A percentile compares a stretch with the other conserved stretches of the same genome.
phyloP scores from a whole-genome alignment of 345 rosid species.

The Melaleuca quinquenervia region DNA sequence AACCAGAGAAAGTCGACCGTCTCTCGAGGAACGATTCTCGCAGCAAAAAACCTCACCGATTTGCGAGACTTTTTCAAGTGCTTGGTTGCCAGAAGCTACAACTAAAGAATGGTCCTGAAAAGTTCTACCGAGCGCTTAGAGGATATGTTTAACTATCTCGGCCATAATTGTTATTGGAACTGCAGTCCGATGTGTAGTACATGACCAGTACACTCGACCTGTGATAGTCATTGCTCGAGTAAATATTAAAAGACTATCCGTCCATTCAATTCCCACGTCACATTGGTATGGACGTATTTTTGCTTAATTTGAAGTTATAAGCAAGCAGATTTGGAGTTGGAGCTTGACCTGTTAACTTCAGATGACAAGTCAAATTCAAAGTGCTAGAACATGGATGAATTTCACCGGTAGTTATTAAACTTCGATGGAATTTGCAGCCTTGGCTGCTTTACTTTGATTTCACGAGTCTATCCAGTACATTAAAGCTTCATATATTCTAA shows the following conservation, averaged over 20 bases:
- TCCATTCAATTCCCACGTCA: background rate
- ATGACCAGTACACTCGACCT: background rate
- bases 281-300: background rate
- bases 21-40: fast-evolving
- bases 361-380: background rate
- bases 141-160: no score
- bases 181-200: no score
- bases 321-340: background rate
- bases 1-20: background rate
- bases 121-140: background rate
- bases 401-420: background rate
- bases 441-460: background rate
- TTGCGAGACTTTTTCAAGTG: fast-evolving
- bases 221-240: background rate
- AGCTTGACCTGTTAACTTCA: background rate
- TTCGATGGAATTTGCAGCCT: background rate
- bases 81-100: fast-evolving
- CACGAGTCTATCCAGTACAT: background rate
- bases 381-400: background rate
- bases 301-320: background rate
- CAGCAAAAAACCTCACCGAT: fast-evolving
- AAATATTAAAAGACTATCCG: background rate
- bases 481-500: background rate
- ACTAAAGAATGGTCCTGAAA: background rate
- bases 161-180: no score